phyloP scores from a whole-genome alignment of 2,329 filamentous ascomycete species.

The Sordariomycetes sp. region DNA sequence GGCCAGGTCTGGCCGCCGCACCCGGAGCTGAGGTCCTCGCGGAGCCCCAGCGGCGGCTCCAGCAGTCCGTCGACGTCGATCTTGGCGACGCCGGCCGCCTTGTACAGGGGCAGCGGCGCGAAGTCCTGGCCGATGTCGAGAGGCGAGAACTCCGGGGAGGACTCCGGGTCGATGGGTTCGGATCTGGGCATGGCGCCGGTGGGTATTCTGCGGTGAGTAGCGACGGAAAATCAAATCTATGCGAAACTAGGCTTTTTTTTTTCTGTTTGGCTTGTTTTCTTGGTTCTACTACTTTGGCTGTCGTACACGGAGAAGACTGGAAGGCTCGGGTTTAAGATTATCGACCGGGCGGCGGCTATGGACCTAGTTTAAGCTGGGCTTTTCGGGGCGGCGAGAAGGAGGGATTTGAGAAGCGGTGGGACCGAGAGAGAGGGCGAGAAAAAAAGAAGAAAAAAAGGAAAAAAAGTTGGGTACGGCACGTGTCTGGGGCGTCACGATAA shows the following conservation, averaged over 20 bases:
- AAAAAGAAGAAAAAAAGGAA: not conserved
- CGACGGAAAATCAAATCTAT: not conserved
- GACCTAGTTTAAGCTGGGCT: not conserved
- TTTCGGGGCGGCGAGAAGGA: not conserved
- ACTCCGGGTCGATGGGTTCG: not conserved
- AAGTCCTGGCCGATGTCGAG: slow-evolving; percentile 42
- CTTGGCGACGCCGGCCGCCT: slow-evolving; percentile 37
- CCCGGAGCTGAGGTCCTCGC: slow-evolving; percentile 77
- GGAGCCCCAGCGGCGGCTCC: slow-evolving; percentile 57
- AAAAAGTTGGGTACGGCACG: not conserved
- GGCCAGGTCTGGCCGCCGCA: slow-evolving; percentile 95
- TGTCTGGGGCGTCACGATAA: not conserved
- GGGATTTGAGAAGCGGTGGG: not conserved
- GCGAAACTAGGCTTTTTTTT: not conserved
- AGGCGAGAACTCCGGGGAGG: slow-evolving; percentile 37
- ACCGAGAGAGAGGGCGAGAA: not conserved
- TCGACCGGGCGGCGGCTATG: not conserved
- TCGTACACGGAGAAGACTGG: not conserved
- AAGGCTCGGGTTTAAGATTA: not conserved
- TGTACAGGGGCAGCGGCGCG: slow-evolving; percentile 49
- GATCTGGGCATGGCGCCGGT: not conserved
- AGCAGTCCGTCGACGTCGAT: slow-evolving; percentile 67
- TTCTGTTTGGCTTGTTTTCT: not conserved
- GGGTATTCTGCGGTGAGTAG: not conserved
- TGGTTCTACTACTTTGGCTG: not conserved